Conservation (phyloP, 495 filamentous ascomycete species). For the Annulohypoxylon nitens region DNA sequence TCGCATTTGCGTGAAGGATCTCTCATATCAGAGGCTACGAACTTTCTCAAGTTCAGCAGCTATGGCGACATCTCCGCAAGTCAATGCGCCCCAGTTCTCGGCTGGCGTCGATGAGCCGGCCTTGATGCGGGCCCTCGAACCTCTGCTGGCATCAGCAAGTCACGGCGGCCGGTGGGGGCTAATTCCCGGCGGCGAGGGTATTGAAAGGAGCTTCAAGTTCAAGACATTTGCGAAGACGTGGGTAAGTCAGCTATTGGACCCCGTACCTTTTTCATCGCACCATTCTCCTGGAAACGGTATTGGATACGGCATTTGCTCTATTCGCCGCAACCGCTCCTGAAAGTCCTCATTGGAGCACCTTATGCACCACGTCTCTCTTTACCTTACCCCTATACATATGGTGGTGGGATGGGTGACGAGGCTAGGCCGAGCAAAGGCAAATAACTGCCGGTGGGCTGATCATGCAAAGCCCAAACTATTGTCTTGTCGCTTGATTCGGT, state of each 20-base stretch:
- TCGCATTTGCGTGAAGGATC: conserved; percentile 3
- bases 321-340: conserved; percentile 20
- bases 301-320: conserved; percentile 29
- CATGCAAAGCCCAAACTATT: conserved; percentile 14
- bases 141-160: conserved; percentile 48
- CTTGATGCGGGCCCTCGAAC: conserved; percentile 41
- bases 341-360: conserved; percentile 17
- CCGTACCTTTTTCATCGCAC: conserved; percentile 25
- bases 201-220: conserved; percentile 72
- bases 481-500: conserved; percentile 11
- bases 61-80: conserved; percentile 20
- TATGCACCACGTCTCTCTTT: conserved; percentile 19
- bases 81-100: conserved; percentile 47
- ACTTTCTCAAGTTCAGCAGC: conserved; percentile 12
- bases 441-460: conserved; percentile 28
- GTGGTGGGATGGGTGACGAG: neutral
- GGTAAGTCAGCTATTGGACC: conserved; percentile 56
- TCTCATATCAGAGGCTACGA: conserved; percentile 21
- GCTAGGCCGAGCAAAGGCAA: neutral
- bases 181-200: conserved; percentile 62
- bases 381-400: conserved; percentile 3
- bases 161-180: conserved; percentile 65
- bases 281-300: conserved; percentile 29
- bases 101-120: conserved; percentile 49
- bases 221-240: conserved; percentile 73